Evolutionary conservation across 306 rosid genomes (phyloP), one percentile per base, ranked within the genome.

Genomic region (Malus fusca): DNA sequence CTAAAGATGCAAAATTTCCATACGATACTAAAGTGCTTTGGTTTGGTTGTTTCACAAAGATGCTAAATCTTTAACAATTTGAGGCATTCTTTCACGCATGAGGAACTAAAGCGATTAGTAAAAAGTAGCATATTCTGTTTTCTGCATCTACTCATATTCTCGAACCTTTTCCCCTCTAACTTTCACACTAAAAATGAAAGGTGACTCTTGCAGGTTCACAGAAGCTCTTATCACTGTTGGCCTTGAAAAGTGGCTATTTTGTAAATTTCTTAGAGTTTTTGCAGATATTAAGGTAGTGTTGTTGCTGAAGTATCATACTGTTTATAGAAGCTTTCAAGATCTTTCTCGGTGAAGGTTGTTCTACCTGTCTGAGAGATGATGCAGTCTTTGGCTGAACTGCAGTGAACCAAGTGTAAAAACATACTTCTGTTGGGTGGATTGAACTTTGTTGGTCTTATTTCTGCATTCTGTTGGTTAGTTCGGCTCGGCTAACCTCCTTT

Each of bases 341-440:
- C 66, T 69, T 71, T 65, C 26, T 51, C 76, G 35, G 58, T 42
- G 35, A 58, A 69, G 52, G 37, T 73, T 59, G 58, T 72, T 56
- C 55, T 77, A 71, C 66, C 68, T 60, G 48, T 78, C 78, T 66
- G 42, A 67, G 76, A 71, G 66, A 15, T 53, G 70, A 43, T 30
- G 72, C 70, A 28, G 51, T 78, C 33, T 48, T 43, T 58, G 77
- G n/a, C 75, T 72, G 26, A 80, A 71, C 72, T 78, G 75, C 80
- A 78, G 79, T 72, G 78, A 82, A 60, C 81, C 77, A 77, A 87
- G 88, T 75, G 78, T 62, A 55, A 75, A 72, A 76, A 44, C 77
- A 9, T 77, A 11, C 76, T 77, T 82, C 81, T 83, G 74, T 80
- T 58, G 74, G 85, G 75, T 59, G 67, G 75, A 68, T 53, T 76